Conservation (phyloP, 1,284 basidiomycete species). For the Tilletiopsis washingtonensis region DNA sequence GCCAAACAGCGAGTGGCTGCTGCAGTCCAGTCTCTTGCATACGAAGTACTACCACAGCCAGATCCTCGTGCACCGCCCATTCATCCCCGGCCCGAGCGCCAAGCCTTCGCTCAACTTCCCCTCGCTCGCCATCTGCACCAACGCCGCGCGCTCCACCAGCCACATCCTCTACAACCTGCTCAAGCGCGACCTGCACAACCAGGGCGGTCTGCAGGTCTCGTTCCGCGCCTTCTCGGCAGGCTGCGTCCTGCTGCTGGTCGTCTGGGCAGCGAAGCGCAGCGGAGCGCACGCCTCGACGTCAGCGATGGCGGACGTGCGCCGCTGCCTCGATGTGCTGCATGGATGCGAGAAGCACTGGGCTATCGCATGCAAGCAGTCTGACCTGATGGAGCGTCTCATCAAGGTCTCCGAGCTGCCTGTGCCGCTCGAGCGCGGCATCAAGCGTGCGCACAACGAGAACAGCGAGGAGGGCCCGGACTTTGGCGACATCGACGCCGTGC, state of each 20-base stretch:
- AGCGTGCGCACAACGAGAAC: too few species aligned
- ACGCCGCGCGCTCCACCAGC: conserved; percentile 32
- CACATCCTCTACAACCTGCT: conserved; percentile 24
- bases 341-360: conserved; percentile 25
- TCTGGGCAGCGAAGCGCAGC: conserved; percentile 28
- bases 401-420: conserved; percentile 16
- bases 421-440: neutral
- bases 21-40: conserved; percentile 28
- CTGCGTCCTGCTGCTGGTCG: conserved; percentile 26
- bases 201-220: conserved; percentile 9
- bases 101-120: conserved; percentile 35
- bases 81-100: conserved; percentile 29
- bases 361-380: conserved; percentile 21
- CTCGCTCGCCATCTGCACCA: conserved; percentile 40
- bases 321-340: conserved; percentile 24
- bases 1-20: conserved; percentile 18
- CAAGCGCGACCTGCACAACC: conserved; percentile 15
- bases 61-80: conserved; percentile 38
- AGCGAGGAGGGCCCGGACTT: neutral
- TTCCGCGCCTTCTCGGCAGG: conserved; percentile 19
- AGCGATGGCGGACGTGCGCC: conserved; percentile 24
- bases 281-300: conserved; percentile 24
- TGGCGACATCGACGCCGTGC: neutral
- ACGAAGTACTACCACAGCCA: conserved; percentile 35
- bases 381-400: conserved; percentile 24